Evolutionary conservation across 139 green algal genomes (phyloP), one percentile per base, ranked within the genome.

Genomic region (Auxenochlorella pyrenoidosa): DNA sequence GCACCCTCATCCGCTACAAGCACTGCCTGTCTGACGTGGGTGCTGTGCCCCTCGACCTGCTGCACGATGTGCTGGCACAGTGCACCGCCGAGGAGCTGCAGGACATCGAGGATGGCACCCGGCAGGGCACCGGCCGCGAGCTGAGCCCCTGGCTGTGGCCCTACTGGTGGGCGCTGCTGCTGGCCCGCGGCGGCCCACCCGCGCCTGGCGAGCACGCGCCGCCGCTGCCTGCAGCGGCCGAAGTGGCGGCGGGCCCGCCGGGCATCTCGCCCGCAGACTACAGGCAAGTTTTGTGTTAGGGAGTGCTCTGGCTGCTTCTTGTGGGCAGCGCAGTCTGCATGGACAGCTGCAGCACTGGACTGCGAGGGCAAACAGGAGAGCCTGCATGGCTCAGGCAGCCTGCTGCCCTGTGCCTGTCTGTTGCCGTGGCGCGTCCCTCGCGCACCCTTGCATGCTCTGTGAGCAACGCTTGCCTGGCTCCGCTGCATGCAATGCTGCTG

Each of bases 21-120:
- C 47, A 75, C 5, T 60, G 6, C 60, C 40, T 85, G 26, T 40
- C 36, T 0, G 80, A 85, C 28, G 28, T 85, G 41, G 80, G 80
- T 22, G 32, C 22, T 28, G 51, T 36, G 24, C 71, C 71, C 0
- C 22, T 87, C 12, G 83, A 87, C 21, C 83, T 87, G 44, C 58
- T 87, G 30, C 30, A 60, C 16, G 72, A 59, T 15, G 83, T 87
- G 34, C 71, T 87, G 34, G 72, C 83, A 13, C 34, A 32, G 34
- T 87, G 83, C 72, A 47, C 51, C 6, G 47, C 83, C 0, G 26
- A 79, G 51, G 47, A 82, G 83, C 30, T 87, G 28, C 51, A 73
- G 13, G 32, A 73, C 2, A 82, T 87, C 5, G 83, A 87, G 38
- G 83, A 87, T 12, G 51, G 40, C n/a, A 87, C 83, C 0, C 83